A percentile compares a stretch with the other conserved stretches of the same genome.
These are phyloP conservation scores for Colletotrichum zoysiae DNA, from an alignment of 2,329 filamentous ascomycete species.

Conservation along the genomic window DNA sequence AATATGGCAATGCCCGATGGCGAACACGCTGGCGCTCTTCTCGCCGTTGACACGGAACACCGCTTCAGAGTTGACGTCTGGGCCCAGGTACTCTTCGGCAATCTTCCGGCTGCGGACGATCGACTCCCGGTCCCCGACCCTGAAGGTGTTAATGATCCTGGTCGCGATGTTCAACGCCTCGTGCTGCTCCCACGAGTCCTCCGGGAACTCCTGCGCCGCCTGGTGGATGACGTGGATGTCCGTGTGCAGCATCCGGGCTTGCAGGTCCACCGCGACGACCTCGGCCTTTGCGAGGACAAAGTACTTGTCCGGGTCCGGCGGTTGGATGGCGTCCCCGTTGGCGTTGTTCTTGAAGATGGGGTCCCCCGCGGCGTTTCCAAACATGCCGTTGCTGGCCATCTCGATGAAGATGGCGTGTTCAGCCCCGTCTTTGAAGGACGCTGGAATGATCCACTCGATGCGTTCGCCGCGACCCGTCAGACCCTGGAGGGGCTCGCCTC, in stretches of 20 bases:
- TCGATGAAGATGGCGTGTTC: constrained; percentile 75
- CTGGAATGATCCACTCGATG: constrained; percentile 73
- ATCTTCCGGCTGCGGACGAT: constrained; percentile 69
- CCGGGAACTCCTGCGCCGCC: constrained; percentile 74
- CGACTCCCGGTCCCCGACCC: constrained; percentile 67
- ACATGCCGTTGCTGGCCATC: constrained; percentile 80
- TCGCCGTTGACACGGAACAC: constrained; percentile 65
- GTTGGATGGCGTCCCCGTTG: constrained; percentile 73
- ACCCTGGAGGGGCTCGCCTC: constrained; percentile 73
- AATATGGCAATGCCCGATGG: constrained; percentile 77
- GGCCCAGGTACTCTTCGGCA: constrained; percentile 70
- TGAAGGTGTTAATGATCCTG: constrained; percentile 75
- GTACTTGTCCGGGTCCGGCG: constrained; percentile 69
- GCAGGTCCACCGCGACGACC: constrained; percentile 72
- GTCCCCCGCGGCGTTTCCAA: constrained; percentile 57
- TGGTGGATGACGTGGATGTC: constrained; percentile 77
- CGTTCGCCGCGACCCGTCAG: constrained; percentile 74
- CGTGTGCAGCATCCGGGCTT: constrained; percentile 70
- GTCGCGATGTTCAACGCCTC: constrained; percentile 72
- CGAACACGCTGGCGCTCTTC: constrained; percentile 68
- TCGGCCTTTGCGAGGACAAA: constrained; percentile 69
- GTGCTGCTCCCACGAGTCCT: constrained; percentile 73
- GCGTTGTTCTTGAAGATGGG: constrained; percentile 48
- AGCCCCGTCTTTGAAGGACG: constrained; percentile 69
- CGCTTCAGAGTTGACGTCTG: constrained; percentile 68